Percentiles rank a stretch among this genome's conserved stretches.
phyloP scores from a whole-genome alignment of 2,329 filamentous ascomycete genomes.

The Penicillium fuscoglaucum region DNA sequence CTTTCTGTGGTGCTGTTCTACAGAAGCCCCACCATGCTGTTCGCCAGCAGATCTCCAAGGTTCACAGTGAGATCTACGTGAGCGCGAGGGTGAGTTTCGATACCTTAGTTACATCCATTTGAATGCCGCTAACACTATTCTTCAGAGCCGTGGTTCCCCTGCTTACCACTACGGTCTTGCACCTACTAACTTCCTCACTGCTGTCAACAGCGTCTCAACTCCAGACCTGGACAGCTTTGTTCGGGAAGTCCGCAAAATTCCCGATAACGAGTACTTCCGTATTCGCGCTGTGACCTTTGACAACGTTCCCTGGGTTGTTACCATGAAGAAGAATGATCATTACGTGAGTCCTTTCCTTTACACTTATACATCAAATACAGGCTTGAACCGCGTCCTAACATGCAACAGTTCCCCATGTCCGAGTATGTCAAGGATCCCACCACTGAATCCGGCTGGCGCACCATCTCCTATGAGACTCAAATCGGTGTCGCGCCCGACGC shows the following conservation, averaged over 20 bases:
- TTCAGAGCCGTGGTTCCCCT: slow-evolving; percentile 70
- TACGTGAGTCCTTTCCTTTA: slow-evolving; percentile 56
- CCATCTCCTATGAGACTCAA: slow-evolving; percentile 54
- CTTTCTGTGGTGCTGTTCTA: slow-evolving; percentile 91
- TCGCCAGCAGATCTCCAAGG: slow-evolving; percentile 92
- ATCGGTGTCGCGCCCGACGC: slow-evolving; percentile 39
- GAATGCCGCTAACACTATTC: slow-evolving; percentile 11
- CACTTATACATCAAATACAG: neutral
- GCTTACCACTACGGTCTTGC: slow-evolving; percentile 88
- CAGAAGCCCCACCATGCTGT: slow-evolving; percentile 95
- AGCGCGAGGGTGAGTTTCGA: slow-evolving; percentile 63
- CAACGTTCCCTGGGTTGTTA: slow-evolving; percentile 98
- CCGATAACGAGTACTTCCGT: slow-evolving; percentile 97
- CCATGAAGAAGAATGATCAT: slow-evolving; percentile 99
- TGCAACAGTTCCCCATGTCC: slow-evolving; percentile 60
- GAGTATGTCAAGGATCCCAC: slow-evolving; percentile 61
- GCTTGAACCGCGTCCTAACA: neutral
- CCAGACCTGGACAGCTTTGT: slow-evolving; percentile 80
- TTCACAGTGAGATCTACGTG: slow-evolving; percentile 96
- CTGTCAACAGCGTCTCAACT: slow-evolving; percentile 86
- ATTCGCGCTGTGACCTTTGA: slow-evolving; percentile 98
- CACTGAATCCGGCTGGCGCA: slow-evolving; percentile 57
- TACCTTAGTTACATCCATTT: neutral
- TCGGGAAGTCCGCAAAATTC: slow-evolving; percentile 77
- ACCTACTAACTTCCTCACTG: slow-evolving; percentile 95